Percentiles rank a stretch among this genome's conserved stretches.
Evolutionary conservation across 2,329 filamentous ascomycete species (phyloP).

Genomic region (Aspergillus cejpii): DNA sequence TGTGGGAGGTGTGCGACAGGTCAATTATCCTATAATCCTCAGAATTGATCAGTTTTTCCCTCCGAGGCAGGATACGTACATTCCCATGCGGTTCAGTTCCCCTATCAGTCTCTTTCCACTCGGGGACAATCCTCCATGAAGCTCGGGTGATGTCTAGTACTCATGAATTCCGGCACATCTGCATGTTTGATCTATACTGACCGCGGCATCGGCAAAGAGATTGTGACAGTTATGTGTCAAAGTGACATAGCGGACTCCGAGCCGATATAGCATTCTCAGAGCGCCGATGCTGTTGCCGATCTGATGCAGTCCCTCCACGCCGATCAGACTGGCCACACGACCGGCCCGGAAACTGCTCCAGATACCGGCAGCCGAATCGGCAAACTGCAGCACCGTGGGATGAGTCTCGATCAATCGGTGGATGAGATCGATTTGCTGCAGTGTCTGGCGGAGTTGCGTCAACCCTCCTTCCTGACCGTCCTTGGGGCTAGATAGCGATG

Average conservation of each 20-base stretch:
- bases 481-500: not conserved
- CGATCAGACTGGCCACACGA: slow-evolving; percentile 18
- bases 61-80: no score
- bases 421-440: not conserved
- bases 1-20: not conserved
- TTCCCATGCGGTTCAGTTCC: not conserved
- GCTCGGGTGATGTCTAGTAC: not conserved
- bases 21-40: not conserved
- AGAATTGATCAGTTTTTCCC: no score
- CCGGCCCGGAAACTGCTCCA: not conserved
- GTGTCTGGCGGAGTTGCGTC: not conserved
- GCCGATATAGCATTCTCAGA: slow-evolving; percentile 14
- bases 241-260: slow-evolving; percentile 16
- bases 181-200: no score
- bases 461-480: not conserved
- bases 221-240: not conserved
- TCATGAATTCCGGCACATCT: no score
- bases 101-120: not conserved
- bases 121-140: not conserved
- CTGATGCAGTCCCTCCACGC: slow-evolving; percentile 25
- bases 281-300: slow-evolving; percentile 20
- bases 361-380: not conserved
- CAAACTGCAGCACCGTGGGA: not conserved
- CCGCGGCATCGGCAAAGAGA: not conserved
- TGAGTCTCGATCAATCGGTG: not conserved